These are phyloP conservation scores for Pseudogymnoascus sp. DNA, from an alignment of 2,329 filamentous ascomycete genomes.

Conservation along the genomic window DNA sequence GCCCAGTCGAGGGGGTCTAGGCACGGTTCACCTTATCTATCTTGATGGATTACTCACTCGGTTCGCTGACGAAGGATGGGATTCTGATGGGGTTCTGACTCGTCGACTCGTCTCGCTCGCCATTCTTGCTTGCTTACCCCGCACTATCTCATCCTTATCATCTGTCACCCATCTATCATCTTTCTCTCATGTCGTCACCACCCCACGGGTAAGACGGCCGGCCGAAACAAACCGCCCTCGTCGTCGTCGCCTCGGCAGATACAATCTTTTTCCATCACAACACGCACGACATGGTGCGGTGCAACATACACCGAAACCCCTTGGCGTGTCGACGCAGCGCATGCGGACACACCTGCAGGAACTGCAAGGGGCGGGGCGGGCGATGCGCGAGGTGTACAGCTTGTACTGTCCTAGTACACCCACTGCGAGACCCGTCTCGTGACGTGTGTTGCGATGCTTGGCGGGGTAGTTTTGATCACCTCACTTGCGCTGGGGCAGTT, in stretches of 20 bases:
- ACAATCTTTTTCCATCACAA: background rate
- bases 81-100: background rate
- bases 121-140: background rate
- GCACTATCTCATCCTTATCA: background rate
- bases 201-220: background rate
- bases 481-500: background rate
- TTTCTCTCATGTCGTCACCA: background rate
- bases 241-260: background rate
- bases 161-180: background rate
- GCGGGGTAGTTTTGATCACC: background rate
- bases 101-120: background rate
- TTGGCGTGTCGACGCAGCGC: background rate
- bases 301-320: background rate
- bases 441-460: background rate
- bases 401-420: background rate
- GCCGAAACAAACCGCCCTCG: background rate
- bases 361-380: background rate
- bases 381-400: background rate
- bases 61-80: background rate
- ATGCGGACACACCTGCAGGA: background rate
- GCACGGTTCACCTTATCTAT: background rate
- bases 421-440: background rate
- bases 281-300: background rate
- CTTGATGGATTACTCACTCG: background rate
- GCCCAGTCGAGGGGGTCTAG: background rate